A percentile compares a stretch with the other conserved stretches of the same genome.
Conservation (phyloP, 1,139 yeast genomes). For the Magnusiomyces starmeri region DNA sequence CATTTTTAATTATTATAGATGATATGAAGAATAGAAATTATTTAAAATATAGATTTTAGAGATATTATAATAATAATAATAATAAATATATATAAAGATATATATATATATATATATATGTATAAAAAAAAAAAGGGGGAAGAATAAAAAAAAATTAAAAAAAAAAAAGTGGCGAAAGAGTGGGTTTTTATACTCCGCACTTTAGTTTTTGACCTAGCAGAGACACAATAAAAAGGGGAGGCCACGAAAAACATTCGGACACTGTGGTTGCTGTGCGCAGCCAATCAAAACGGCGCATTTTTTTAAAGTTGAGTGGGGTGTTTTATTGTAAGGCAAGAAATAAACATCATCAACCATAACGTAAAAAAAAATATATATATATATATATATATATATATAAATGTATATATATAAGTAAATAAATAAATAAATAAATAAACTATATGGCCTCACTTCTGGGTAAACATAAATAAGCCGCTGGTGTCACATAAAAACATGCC, state of each 20-base stretch:
- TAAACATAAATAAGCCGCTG: too few relatives aligned
- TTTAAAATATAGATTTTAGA: neutral
- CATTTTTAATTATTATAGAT: constrained; percentile 32
- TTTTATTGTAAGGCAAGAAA: neutral
- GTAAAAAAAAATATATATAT: neutral
- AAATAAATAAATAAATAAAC: neutral
- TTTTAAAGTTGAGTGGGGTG: neutral
- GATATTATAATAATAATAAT: neutral
- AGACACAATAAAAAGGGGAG: too few relatives aligned
- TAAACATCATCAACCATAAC: too few relatives aligned
- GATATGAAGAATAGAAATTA: too few relatives aligned
- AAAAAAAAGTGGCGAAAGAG: constrained; percentile 1
- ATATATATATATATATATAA: neutral
- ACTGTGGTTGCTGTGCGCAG: neutral
- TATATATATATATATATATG: neutral
- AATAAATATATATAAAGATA: neutral
- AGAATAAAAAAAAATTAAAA: neutral
- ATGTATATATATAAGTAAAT: neutral
- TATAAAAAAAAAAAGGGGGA: neutral
- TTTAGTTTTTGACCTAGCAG: too few relatives aligned
- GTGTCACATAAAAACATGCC: too few relatives aligned
- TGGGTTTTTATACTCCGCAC: constrained; percentile 6
- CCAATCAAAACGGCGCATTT: neutral
- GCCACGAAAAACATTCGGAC: neutral
- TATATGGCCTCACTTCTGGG: too few relatives aligned